These are phyloP conservation scores for Calonectria henricotiae DNA, from an alignment of 2,329 filamentous ascomycete species.

Conservation along the genomic window DNA sequence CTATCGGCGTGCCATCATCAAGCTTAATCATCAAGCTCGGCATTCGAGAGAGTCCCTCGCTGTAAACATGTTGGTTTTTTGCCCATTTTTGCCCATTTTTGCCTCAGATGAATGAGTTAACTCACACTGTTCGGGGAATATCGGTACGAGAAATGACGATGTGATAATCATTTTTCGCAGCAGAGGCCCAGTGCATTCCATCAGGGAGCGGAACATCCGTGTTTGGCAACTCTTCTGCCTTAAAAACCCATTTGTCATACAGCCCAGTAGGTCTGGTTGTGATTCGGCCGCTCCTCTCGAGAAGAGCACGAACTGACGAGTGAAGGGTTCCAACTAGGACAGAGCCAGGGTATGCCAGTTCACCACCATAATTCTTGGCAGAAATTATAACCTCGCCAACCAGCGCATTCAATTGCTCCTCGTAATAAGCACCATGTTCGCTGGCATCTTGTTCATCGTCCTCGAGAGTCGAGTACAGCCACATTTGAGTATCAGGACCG, in stretches of 20 bases:
- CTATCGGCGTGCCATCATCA: constrained; percentile 67
- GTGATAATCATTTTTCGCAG: constrained; percentile 69
- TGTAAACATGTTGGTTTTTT: constrained; percentile 40
- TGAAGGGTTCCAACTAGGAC: constrained; percentile 60
- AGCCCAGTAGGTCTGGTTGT: constrained; percentile 50
- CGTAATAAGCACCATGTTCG: constrained; percentile 46
- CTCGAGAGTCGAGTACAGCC: constrained; percentile 73
- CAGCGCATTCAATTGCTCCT: constrained; percentile 56
- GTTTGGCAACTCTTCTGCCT: constrained; percentile 62
- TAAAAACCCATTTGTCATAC: constrained; percentile 75
- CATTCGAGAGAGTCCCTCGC: constrained; percentile 62
- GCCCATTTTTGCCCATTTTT: background rate
- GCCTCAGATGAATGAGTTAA: constrained; percentile 25
- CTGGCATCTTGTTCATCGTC: constrained; percentile 40
- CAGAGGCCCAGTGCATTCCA: constrained; percentile 71
- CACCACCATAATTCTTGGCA: constrained; percentile 45
- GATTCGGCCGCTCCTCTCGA: constrained; percentile 52
- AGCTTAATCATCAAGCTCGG: constrained; percentile 67
- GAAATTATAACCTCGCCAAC: constrained; percentile 54
- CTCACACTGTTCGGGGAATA: constrained; percentile 71
- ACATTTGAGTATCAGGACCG: constrained; percentile 76
- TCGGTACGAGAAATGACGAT: constrained; percentile 71
- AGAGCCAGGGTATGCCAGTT: constrained; percentile 47
- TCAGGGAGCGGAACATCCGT: constrained; percentile 57
- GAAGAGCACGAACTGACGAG: constrained; percentile 50